A percentile compares a stretch with the other conserved stretches of the same genome.
Conservation (phyloP, 441 rosid genomes). For the Metrosideros polymorpha region DNA sequence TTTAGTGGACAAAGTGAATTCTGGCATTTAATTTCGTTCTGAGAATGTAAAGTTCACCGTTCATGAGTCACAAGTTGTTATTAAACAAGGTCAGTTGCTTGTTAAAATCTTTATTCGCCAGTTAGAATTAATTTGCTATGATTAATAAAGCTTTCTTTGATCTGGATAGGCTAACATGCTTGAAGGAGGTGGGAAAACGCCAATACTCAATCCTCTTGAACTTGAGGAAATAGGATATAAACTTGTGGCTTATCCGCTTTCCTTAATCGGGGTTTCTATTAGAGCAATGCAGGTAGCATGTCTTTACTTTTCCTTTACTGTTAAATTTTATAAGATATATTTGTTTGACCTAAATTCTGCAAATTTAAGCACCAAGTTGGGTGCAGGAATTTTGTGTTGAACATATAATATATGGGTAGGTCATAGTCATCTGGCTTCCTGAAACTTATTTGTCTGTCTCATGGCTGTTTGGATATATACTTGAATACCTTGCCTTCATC, state of each 20-base stretch:
- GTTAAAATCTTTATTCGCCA: neutral
- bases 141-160: slow-evolving; percentile 10
- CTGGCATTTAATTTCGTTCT: neutral
- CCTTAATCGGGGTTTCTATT: slow-evolving; percentile 81
- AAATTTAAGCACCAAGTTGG: neutral
- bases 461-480: neutral
- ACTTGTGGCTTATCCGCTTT: slow-evolving; percentile 75
- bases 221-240: slow-evolving; percentile 80
- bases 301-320: neutral
- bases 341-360: neutral
- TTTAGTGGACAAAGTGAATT: neutral
- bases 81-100: neutral
- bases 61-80: neutral
- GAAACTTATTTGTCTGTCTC: neutral
- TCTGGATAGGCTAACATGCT: slow-evolving; percentile 70
- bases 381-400: neutral
- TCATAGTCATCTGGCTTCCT: neutral
- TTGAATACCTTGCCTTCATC: neutral
- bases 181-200: slow-evolving; percentile 89
- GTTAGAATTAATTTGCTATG: neutral
- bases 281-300: slow-evolving; percentile 79
- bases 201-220: slow-evolving; percentile 66
- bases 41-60: neutral
- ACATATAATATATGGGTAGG: neutral
- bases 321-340: neutral